Percentiles rank a stretch among this genome's conserved stretches.
These are phyloP conservation scores for Aspergillus tubingensis DNA, from an alignment of 2,329 filamentous ascomycete species.

Conservation along the genomic window DNA sequence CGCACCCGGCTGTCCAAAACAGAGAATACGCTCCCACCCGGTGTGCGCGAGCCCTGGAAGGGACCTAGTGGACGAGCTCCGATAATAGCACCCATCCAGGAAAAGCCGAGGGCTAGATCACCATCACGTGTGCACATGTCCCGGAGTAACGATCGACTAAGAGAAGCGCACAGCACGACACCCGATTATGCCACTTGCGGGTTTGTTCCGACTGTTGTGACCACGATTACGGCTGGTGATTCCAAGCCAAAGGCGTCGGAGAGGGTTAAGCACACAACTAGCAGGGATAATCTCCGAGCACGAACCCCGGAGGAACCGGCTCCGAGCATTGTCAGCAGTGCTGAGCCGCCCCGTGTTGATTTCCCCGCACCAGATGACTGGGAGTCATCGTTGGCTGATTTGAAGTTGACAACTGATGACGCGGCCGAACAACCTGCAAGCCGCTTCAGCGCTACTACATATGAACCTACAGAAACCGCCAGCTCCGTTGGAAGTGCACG, in stretches of 20 bases:
- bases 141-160: conserved; percentile 22
- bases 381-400: conserved; percentile 34
- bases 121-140: conserved; percentile 50
- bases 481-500: conserved; percentile 33
- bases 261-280: conserved; percentile 19
- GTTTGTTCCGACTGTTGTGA: conserved; percentile 34
- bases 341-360: conserved; percentile 26
- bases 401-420: conserved; percentile 39
- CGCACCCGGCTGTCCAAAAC: conserved; percentile 43
- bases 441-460: conserved; percentile 66
- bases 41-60: conserved; percentile 61
- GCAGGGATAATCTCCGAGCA: conserved; percentile 38
- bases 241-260: conserved; percentile 13
- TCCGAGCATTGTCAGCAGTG: conserved; percentile 16
- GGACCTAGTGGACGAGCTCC: conserved; percentile 69
- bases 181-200: conserved; percentile 30
- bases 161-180: conserved; percentile 29
- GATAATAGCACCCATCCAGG: conserved; percentile 65
- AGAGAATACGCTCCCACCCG: conserved; percentile 44
- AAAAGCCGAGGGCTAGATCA: conserved; percentile 60
- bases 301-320: conserved; percentile 13
- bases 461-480: conserved; percentile 54
- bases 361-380: conserved; percentile 30
- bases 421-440: conserved; percentile 55
- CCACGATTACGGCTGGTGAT: conserved; percentile 35